Percentiles rank a stretch among this genome's conserved stretches.
These are phyloP conservation scores for Pseudogymnoascus sp. DNA, from an alignment of 2,329 filamentous ascomycete species.

Conservation along the genomic window DNA sequence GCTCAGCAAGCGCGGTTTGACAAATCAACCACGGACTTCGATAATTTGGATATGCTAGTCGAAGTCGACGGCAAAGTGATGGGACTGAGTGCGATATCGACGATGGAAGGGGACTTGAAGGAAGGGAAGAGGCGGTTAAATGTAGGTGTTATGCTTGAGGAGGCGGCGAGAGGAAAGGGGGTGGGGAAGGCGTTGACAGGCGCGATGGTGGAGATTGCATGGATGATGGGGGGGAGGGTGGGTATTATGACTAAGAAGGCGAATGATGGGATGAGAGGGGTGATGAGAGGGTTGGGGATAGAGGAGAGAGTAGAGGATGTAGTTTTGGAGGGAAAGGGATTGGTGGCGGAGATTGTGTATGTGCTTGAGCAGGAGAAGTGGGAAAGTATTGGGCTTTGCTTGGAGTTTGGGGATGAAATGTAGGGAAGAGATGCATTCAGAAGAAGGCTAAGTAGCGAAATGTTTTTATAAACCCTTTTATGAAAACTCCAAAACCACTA, in stretches of 20 bases:
- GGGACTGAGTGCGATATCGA: conserved; percentile 9
- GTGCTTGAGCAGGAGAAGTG: conserved; percentile 23
- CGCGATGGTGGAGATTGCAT: conserved; percentile 16
- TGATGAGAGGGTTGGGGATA: conserved; percentile 24
- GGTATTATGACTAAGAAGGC: conserved; percentile 25
- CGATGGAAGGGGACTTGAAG: not conserved
- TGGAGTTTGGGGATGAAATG: conserved; percentile 30
- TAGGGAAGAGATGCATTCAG: not conserved
- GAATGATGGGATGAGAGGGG: conserved; percentile 29
- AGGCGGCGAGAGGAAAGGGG: conserved; percentile 13
- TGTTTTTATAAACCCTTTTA: no score
- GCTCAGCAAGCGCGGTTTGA: conserved; percentile 11
- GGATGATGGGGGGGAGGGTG: conserved; percentile 9
- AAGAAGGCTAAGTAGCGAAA: no score
- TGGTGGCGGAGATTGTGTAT: conserved; percentile 21
- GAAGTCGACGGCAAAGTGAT: not conserved
- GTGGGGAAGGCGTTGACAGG: conserved; percentile 15
- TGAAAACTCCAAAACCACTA: no score
- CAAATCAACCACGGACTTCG: not conserved
- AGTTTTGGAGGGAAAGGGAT: conserved; percentile 16
- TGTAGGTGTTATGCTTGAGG: conserved; percentile 16
- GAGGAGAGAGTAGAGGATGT: conserved; percentile 20
- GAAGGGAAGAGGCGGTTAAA: not conserved
- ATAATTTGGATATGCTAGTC: conserved; percentile 1
- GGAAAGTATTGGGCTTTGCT: conserved; percentile 23